Conservation (phyloP, 495 filamentous ascomycete species). For the Annulohypoxylon stygium region DNA sequence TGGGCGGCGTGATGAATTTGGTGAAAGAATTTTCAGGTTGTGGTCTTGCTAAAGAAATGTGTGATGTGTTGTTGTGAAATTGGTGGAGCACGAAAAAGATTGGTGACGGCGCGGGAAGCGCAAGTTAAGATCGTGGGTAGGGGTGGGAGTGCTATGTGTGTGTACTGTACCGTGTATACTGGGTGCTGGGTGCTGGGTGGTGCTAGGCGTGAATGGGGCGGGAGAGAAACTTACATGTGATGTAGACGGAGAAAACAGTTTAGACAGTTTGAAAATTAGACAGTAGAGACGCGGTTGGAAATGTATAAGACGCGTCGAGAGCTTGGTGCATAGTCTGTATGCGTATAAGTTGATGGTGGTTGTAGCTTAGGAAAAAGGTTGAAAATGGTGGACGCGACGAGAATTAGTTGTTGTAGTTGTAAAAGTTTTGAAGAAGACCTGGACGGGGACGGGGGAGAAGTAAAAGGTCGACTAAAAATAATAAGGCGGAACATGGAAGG, state of each 20-base stretch:
- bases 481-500: constrained; percentile 43
- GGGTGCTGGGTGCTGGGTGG: too few relatives aligned
- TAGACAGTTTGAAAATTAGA: constrained; percentile 17
- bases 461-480: constrained; percentile 52
- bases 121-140: constrained; percentile 42
- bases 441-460: constrained; percentile 51
- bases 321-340: constrained; percentile 23
- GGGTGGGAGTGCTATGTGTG: constrained; percentile 35
- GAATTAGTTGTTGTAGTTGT: constrained; percentile 41
- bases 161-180: too few relatives aligned
- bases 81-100: constrained; percentile 37
- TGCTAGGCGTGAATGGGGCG: constrained; percentile 16
- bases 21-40: constrained; percentile 46
- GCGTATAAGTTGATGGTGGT: constrained; percentile 37
- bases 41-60: constrained; percentile 20
- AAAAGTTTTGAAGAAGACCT: constrained; percentile 50
- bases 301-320: constrained; percentile 43
- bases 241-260: constrained; percentile 40
- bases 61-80: constrained; percentile 53
- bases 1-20: constrained; percentile 13
- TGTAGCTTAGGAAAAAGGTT: constrained; percentile 40
- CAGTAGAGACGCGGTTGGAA: constrained; percentile 31
- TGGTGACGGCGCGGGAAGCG: constrained; percentile 48
- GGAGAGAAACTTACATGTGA: constrained; percentile 50
- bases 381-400: constrained; percentile 36